Evolutionary conservation across 345 rosid species (phyloP), one percentile per base, ranked within the genome.

Genomic region (Eucalyptus guilfoylei): DNA sequence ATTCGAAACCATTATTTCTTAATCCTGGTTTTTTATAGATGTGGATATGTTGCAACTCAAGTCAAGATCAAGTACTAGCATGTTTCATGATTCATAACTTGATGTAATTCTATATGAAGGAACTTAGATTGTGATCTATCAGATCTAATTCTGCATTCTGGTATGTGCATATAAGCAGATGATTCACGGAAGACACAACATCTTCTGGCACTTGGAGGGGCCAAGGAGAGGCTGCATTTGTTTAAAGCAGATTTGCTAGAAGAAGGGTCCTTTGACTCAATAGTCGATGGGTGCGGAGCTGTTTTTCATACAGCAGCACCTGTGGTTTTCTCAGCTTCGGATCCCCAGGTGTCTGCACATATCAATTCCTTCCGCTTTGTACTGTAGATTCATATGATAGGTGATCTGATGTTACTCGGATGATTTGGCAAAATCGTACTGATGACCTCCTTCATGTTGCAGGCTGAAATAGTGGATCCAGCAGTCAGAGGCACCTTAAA

Each of bases 291-390:
- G 19, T 91, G 93, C 87, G 11, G 52, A 3, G 91, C 88, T 1
- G 93, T 92, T 87, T 90, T 91, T 85, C 94, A 91, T 37, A 92
- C 93, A 5, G 98, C 97, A 11, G 91, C 96, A 86, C 98, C 90
- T 26, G 92, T 93, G 37, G 21, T 52, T 12, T 15, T 93, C 62
- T 83, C 90, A 88, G 64, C 90, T 80, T 55, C 89, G 80, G 89
- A 91, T 81, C 93, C 92, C 88, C 87, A 92, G 96, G 96, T 92
- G 45, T n/a, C 32, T 86, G 17, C 76, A 30, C 24, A 10, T 76
- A 42, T 48, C 15, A 55, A 30, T 55, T 24, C 62, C 0, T 28
- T 28, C 28, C n/a, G 10, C 67, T 60, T 60, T 60, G 67, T 14
- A 60, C 32, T 26, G 32, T 5, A 60, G 67, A 26, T 5, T 9